These are phyloP conservation scores for Saccharomycopsis hybrid DNA, from an alignment of 1,139 yeast species.

Conservation along the genomic window DNA sequence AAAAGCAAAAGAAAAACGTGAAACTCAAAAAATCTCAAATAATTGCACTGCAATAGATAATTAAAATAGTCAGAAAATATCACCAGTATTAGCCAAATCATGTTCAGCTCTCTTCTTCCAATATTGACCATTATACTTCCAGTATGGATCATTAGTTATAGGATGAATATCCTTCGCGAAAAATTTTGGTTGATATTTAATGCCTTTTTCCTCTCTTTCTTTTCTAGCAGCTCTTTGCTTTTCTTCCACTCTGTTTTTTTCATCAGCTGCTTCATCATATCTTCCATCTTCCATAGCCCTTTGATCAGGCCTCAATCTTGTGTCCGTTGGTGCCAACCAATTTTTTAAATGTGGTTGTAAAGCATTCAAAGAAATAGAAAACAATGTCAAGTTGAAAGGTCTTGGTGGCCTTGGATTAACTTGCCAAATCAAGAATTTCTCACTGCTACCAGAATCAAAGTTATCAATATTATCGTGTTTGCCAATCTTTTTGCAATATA, in stretches of 20 bases:
- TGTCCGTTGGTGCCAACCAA: constrained; percentile 85
- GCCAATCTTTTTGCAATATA: constrained; percentile 61
- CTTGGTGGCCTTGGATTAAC: constrained; percentile 76
- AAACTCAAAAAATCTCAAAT: too few relatives aligned
- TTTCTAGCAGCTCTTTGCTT: constrained; percentile 82
- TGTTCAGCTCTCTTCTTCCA: constrained; percentile 64
- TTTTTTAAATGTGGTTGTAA: constrained; percentile 44
- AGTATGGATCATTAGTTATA: constrained; percentile 68
- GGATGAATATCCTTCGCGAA: constrained; percentile 69
- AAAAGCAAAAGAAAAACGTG: too few relatives aligned
- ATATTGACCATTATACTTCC: constrained; percentile 69
- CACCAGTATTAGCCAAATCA: constrained; percentile 42
- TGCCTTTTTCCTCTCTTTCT: constrained; percentile 50
- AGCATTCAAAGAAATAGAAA: constrained; percentile 86
- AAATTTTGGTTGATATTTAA: constrained; percentile 64
- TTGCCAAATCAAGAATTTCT: constrained; percentile 77
- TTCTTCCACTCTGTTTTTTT: constrained; percentile 82
- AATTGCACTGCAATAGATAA: too few relatives aligned
- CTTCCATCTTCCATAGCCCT: constrained; percentile 98
- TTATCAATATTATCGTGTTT: constrained; percentile 21
- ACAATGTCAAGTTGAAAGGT: constrained; percentile 87
- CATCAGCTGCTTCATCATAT: constrained; percentile 82
- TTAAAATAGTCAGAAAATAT: constrained; percentile 38
- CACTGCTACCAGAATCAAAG: constrained; percentile 25
- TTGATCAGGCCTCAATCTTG: constrained; percentile 93